These are phyloP conservation scores for Sodiomyces alkalinus DNA, from an alignment of 2,329 filamentous ascomycete genomes.

Conservation along the genomic window DNA sequence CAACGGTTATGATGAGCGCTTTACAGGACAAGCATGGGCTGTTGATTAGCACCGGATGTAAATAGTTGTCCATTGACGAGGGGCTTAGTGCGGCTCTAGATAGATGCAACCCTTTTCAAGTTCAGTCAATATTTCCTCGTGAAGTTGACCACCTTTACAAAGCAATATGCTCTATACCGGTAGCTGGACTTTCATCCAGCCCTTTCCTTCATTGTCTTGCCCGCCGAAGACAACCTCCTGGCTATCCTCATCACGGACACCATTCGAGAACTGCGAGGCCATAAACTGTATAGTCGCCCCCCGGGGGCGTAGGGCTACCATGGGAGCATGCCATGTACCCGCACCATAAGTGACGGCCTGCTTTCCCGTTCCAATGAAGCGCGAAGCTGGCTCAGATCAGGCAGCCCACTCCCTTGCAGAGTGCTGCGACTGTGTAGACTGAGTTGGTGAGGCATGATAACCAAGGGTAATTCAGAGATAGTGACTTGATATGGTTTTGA, in stretches of 20 bases:
- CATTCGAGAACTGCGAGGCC: slow-evolving; percentile 78
- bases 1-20: too few species aligned
- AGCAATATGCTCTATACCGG: too few species aligned
- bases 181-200: not conserved
- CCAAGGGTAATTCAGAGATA: too few species aligned
- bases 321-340: slow-evolving; percentile 90
- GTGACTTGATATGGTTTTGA: too few species aligned
- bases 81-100: too few species aligned
- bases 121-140: too few species aligned
- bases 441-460: too few species aligned
- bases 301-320: slow-evolving; percentile 61
- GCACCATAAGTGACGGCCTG: slow-evolving; percentile 85
- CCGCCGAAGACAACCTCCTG: slow-evolving; percentile 49
- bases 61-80: too few species aligned
- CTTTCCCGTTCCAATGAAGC: slow-evolving; percentile 61
- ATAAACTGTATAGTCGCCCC: slow-evolving; percentile 61
- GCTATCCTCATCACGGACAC: slow-evolving; percentile 67
- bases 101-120: too few species aligned
- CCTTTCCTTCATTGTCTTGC: not conserved
- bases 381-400: slow-evolving; percentile 52
- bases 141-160: too few species aligned
- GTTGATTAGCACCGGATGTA: too few species aligned
- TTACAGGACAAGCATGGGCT: too few species aligned
- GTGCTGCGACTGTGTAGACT: slow-evolving; percentile 1
- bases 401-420: slow-evolving; percentile 48